Percentiles rank a stretch among this genome's conserved stretches.
These are phyloP conservation scores for Penicillium digitatum DNA, from an alignment of 2,329 filamentous ascomycete species.

Conservation along the genomic window DNA sequence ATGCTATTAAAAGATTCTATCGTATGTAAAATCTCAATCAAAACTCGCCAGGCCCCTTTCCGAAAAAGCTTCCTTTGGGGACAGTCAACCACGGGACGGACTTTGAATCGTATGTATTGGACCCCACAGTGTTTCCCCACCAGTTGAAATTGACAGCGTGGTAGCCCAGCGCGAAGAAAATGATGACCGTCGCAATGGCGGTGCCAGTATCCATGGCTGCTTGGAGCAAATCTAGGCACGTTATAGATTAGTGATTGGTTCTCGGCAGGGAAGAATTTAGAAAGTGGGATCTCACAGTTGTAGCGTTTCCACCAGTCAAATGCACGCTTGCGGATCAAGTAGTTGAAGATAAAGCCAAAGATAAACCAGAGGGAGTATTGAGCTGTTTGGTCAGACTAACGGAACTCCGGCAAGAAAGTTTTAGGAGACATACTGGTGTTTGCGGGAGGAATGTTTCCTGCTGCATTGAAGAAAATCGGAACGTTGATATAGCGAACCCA, in stretches of 20 bases:
- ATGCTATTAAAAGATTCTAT: not conserved
- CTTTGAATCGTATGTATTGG: constrained; percentile 34
- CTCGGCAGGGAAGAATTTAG: constrained; percentile 11
- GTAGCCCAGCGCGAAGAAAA: constrained; percentile 35
- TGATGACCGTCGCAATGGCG: constrained; percentile 30
- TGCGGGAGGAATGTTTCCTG: constrained; percentile 33
- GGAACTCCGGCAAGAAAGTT: not conserved
- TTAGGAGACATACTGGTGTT: constrained; percentile 31
- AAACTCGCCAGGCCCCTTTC: constrained; percentile 27
- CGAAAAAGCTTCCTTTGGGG: constrained; percentile 28
- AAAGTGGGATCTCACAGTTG: constrained; percentile 22
- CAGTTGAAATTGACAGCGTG: constrained; percentile 29
- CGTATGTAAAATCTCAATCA: not conserved
- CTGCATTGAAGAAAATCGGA: constrained; percentile 34
- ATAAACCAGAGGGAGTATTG: constrained; percentile 35
- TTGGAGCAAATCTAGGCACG: constrained; percentile 10
- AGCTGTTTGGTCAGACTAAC: constrained; percentile 6
- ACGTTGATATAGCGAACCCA: constrained; percentile 35
- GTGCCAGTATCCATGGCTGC: constrained; percentile 37
- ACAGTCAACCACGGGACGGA: constrained; percentile 34
- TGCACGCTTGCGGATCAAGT: constrained; percentile 28
- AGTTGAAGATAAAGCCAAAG: constrained; percentile 33
- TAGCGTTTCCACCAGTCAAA: constrained; percentile 36
- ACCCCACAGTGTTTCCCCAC: constrained; percentile 38
- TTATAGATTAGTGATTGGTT: not conserved